Evolutionary conservation across 2,329 filamentous ascomycete species (phyloP), one percentile per base, ranked within the genome.

Genomic region (Xylariales sp.): DNA sequence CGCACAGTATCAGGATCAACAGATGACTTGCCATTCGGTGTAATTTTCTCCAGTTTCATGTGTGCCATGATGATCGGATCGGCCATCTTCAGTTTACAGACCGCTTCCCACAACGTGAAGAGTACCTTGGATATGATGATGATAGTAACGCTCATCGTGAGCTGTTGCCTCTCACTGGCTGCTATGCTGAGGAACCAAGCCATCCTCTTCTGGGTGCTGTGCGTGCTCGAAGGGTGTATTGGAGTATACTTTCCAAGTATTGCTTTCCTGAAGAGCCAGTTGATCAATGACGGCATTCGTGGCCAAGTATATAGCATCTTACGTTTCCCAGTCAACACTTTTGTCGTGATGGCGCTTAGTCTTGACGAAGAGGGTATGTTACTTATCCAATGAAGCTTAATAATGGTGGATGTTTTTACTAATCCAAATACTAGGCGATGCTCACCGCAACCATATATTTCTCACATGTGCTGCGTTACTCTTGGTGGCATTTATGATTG

Each of bases 301-400:
- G 73, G 69, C 3, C 67, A 66, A 30, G 64, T 80, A 13, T 81
- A 81, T 52, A 71, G 72, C 13, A 60, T 78, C 36, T 59, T 81
- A 51, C 66, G 78, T 19, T 60, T 79, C 15, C 77, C 78, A 3
- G 54, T 81, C 13, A 56, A 57, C 18, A 37, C 56, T 20, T 49
- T 58, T 33, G 54, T 54, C 14, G 66, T 77, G 10, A 53, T 68
- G 13, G 64, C 62, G 6, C 60, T 73, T 37, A 59, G 59, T 19
- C 53, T 70, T 18, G 67, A 69, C n/a, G 54, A 60, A 43, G 69
- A 70, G 46, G 67, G 67, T 59, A 40, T 18, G 20, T 15, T 27
- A 35, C 19, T n/a, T n/a, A n/a, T n/a, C n/a, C n/a, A n/a, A n/a
- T n/a, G n/a, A n/a, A n/a, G n/a, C n/a, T n/a, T n/a, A n/a, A n/a